phyloP scores from a whole-genome alignment of 257 asterid species.

The Petunia axillaris region DNA sequence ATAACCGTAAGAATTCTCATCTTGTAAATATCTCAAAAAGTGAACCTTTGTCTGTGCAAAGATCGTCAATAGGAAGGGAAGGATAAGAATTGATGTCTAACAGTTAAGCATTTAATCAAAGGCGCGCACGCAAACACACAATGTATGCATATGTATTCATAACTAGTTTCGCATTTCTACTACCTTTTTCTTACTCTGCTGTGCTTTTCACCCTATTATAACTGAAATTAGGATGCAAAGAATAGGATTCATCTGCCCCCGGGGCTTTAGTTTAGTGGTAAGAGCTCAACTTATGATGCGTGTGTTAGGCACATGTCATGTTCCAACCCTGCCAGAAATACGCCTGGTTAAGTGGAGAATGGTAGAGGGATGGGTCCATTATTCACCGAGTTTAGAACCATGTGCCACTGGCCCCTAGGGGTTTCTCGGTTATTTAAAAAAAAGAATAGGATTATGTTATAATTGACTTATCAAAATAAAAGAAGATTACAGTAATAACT shows the following conservation, averaged over 20 bases:
- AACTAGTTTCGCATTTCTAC: neutral
- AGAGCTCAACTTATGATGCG: no score
- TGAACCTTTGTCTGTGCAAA: neutral
- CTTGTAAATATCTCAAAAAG: constrained; percentile 14
- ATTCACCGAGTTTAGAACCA: no score
- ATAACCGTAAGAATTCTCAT: neutral
- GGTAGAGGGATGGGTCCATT: no score
- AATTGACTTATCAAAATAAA: neutral
- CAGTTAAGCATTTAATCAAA: neutral
- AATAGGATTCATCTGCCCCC: neutral
- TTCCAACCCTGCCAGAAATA: no score
- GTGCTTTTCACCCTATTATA: neutral
- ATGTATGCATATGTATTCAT: neutral
- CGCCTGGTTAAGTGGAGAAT: no score
- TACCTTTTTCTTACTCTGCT: neutral
- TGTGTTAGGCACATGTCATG: no score
- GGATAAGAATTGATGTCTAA: neutral
- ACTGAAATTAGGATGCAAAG: neutral
- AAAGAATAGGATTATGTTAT: neutral
- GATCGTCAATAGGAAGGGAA: neutral
- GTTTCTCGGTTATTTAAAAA: no score
- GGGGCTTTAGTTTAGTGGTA: no score
- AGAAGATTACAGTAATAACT: neutral
- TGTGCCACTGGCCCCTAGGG: no score
- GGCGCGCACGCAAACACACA: neutral